Base-by-base conservation (phyloP, 1,139 yeast genomes). In the Saccharomyces hybrid region DNA sequence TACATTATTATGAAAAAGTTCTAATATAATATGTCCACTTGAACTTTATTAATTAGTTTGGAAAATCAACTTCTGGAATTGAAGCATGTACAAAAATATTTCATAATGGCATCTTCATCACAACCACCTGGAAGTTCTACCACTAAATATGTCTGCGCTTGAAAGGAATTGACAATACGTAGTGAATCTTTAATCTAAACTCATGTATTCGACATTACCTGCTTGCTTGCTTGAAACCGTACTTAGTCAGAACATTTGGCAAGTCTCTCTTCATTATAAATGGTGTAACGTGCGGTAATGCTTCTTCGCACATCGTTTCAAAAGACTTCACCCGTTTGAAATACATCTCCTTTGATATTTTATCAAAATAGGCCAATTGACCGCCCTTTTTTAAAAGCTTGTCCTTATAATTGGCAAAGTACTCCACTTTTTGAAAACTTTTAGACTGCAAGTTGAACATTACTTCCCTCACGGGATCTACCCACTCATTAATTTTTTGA, bases 271-370 rank as follows among this genome's bases (percentile, higher is more conserved):
- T 52, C 2, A 47, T 26, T 42, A 57, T 51, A 48, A 60, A 64
- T 5, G 67, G 68, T 26, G 54, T 59, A 1, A 60, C 62, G 32
- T 42, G 44, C 5, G 65, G 63, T 11, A 66, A 53, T 8, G 55
- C 63, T 3, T 60, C 55, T 25, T 49, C 29, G 16, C 58, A 54
- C 60, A 64, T 55, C 16, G 41, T 50, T 16, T 56, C 48, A 46
- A 58, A 67, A 23, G 61, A 53, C 11, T 49, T 50, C 31, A 61
- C 55, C 34, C 64, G 56, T 32, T 56, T 60, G 9, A 52, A 16
- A 52, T 61, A 56, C 57, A 65, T 53, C 9, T 47, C 41, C 6
- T 54, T 46, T 32, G 62, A 57, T 52, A 58, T 57, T 13, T 54
- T 27, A 31, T 54, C 52, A 52, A 54, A 63, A 49, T 55, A 60